Percentiles rank a stretch among this genome's conserved stretches.
phyloP scores from a whole-genome alignment of 192 early-diverging fungal genomes.

The Mortierella antarctica region DNA sequence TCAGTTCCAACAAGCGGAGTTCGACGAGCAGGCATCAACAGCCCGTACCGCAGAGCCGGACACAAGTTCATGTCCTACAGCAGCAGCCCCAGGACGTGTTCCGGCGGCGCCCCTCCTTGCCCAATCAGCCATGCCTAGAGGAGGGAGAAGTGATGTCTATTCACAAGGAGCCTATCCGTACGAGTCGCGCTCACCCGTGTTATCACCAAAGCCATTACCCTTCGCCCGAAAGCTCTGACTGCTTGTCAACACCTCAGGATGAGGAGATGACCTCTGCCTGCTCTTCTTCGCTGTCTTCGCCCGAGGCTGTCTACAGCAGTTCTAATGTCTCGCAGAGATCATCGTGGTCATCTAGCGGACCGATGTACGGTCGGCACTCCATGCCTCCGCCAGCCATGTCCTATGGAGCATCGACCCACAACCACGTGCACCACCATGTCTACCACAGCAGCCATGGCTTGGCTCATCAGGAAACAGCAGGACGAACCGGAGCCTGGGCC shows the following conservation, averaged over 20 bases:
- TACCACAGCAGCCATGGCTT: slow-evolving; percentile 2
- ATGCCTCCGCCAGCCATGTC: slow-evolving; percentile 12
- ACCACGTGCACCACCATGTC: slow-evolving; percentile 10
- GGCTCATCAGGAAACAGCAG: slow-evolving; percentile 2
- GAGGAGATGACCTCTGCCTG: slow-evolving; percentile 15
- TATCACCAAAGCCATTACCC: slow-evolving; percentile 28
- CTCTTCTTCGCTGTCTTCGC: slow-evolving; percentile 5
- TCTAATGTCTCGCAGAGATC: background rate
- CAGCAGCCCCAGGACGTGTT: slow-evolving; percentile 30
- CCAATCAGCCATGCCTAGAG: slow-evolving; percentile 44
- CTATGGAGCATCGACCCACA: background rate
- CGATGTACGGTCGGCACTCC: slow-evolving; percentile 30
- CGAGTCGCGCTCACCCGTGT: too few species aligned
- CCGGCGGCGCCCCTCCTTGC: slow-evolving; percentile 41
- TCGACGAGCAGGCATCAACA: slow-evolving; percentile 1
- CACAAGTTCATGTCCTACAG: slow-evolving; percentile 10
- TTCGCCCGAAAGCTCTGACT: slow-evolving; percentile 22
- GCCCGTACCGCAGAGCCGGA: slow-evolving; percentile 11
- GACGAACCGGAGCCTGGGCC: slow-evolving; percentile 13
- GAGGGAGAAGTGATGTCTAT: slow-evolving; percentile 40
- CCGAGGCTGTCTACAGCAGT: slow-evolving; percentile 2
- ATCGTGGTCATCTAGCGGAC: background rate
- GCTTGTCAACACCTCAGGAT: slow-evolving; percentile 1
- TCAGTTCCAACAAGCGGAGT: slow-evolving; percentile 37
- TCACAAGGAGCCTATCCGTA: slow-evolving; percentile 30